A percentile compares a stretch with the other conserved stretches of the same genome.
Evolutionary conservation across 805 yeast genomes (phyloP).

Genomic region (Pichia gijzeniarum): DNA sequence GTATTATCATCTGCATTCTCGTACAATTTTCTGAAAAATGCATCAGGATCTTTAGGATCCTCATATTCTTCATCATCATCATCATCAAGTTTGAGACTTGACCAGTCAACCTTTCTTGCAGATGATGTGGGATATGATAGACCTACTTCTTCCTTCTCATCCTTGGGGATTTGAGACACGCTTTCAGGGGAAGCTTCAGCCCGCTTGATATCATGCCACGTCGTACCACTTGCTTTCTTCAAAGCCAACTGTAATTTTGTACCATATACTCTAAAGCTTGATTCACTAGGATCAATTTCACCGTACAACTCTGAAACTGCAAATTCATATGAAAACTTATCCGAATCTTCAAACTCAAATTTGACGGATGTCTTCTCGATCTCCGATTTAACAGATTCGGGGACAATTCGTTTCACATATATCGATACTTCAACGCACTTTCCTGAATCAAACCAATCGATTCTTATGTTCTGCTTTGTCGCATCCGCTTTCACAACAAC

Average conservation of each 20-base stretch:
- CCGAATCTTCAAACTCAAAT: conserved; percentile 42
- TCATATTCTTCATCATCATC: conserved; percentile 38
- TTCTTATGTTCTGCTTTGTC: conserved; percentile 32
- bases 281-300: conserved; percentile 40
- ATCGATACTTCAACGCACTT: conserved; percentile 56
- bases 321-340: conserved; percentile 47
- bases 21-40: conserved; percentile 71
- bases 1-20: conserved; percentile 82
- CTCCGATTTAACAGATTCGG: conserved; percentile 38
- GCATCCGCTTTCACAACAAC: no score
- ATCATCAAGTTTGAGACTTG: conserved; percentile 35
- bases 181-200: background rate
- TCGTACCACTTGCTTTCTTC: conserved; percentile 6
- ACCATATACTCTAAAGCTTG: conserved; percentile 47
- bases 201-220: background rate
- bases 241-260: conserved; percentile 59
- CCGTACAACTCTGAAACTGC: conserved; percentile 47
- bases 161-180: background rate
- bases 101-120: conserved; percentile 63
- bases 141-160: background rate
- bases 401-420: conserved; percentile 60
- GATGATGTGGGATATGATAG: conserved; percentile 57
- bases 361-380: conserved; percentile 33
- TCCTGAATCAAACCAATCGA: conserved; percentile 72
- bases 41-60: conserved; percentile 44